phyloP scores from a whole-genome alignment of 352 stramenopile genomes.

The Pythium diclinum region DNA sequence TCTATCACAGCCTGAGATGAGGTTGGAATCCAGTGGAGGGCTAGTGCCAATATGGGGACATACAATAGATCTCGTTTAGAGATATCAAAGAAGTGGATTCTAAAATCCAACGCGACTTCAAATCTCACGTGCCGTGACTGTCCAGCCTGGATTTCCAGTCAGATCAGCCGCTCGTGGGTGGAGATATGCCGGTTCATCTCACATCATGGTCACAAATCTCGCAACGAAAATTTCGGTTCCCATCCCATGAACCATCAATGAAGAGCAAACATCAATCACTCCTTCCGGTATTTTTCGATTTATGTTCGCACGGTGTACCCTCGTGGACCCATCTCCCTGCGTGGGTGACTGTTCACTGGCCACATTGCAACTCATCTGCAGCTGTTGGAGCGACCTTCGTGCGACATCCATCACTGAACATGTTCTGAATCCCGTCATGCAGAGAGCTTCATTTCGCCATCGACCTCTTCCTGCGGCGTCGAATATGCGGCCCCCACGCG shows the following conservation, averaged over 20 bases:
- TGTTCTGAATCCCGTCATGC: background rate
- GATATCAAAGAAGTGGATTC: background rate
- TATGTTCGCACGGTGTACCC: background rate
- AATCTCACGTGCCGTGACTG: background rate
- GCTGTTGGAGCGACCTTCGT: background rate
- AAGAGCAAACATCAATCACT: background rate
- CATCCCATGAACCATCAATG: background rate
- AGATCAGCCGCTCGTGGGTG: background rate
- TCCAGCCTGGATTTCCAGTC: background rate
- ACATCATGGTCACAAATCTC: background rate
- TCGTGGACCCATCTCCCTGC: background rate
- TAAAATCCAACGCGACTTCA: background rate
- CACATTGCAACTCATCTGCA: conserved; percentile 1
- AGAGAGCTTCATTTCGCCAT: background rate
- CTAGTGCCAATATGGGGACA: background rate
- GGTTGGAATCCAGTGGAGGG: background rate
- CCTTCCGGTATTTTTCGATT: background rate
- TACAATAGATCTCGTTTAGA: background rate
- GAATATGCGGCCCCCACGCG: background rate
- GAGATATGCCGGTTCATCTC: background rate
- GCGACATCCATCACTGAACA: background rate
- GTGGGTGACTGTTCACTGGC: background rate
- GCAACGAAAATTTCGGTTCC: background rate
- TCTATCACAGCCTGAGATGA: background rate
- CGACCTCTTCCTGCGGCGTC: background rate